A percentile compares a stretch with the other conserved stretches of the same genome.
phyloP scores from a whole-genome alignment of 2,329 filamentous ascomycete genomes.

The Pseudocercospora musae region DNA sequence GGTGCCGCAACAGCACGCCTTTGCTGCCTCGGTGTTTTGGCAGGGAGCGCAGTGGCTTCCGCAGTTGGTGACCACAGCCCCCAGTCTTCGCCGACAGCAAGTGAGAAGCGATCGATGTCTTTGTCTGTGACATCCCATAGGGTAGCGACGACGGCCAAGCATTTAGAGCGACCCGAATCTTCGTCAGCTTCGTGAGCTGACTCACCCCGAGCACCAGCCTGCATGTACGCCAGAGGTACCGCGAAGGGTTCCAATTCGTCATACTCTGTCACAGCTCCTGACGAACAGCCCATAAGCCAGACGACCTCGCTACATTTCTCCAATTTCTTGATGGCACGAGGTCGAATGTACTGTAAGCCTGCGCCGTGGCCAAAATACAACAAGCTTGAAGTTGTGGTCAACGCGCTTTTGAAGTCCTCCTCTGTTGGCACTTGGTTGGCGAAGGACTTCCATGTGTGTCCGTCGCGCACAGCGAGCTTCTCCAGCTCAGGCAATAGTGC shows the following conservation, averaged over 20 bases:
- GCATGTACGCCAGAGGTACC: slow-evolving; percentile 86
- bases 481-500: slow-evolving; percentile 68
- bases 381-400: slow-evolving; percentile 67
- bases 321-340: slow-evolving; percentile 75
- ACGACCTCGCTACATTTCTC: slow-evolving; percentile 46
- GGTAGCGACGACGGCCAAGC: slow-evolving; percentile 78
- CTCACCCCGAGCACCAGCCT: slow-evolving; percentile 60
- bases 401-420: slow-evolving; percentile 66
- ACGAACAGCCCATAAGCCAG: slow-evolving; percentile 92
- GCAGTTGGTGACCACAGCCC: slow-evolving; percentile 56
- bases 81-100: slow-evolving; percentile 78
- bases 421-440: slow-evolving; percentile 69
- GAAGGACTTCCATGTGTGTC: slow-evolving; percentile 62
- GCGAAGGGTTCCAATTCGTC: slow-evolving; percentile 91
- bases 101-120: slow-evolving; percentile 91
- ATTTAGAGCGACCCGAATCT: slow-evolving; percentile 13
- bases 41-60: slow-evolving; percentile 20
- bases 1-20: slow-evolving; percentile 19
- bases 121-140: slow-evolving; percentile 98
- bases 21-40: slow-evolving; percentile 32
- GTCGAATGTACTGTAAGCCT: slow-evolving; percentile 89
- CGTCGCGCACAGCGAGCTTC: slow-evolving; percentile 30
- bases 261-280: slow-evolving; percentile 72
- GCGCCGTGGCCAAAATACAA: slow-evolving; percentile 97
- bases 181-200: background rate